Evolutionary conservation across 192 early-diverging fungal species (phyloP).

Genomic region (Backusella circina): DNA sequence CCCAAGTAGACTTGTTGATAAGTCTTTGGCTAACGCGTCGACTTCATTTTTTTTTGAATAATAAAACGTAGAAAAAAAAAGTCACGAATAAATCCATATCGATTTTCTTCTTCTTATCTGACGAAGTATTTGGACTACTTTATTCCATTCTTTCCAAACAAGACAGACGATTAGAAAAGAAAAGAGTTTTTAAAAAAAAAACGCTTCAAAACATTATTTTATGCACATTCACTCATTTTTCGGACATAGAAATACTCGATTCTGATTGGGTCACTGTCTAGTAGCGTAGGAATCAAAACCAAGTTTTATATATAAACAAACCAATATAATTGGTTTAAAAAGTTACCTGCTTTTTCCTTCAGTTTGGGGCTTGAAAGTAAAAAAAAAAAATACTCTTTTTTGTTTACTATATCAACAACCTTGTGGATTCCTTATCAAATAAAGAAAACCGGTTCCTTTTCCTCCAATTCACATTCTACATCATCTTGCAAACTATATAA

Average conservation of each 20-base stretch:
- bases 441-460: not conserved
- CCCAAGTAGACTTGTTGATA: conserved; percentile 46
- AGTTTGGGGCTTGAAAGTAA: too few relatives aligned
- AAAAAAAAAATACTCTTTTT: not conserved
- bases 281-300: too few relatives aligned
- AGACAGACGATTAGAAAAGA: not conserved
- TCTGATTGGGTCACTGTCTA: too few relatives aligned
- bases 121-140: not conserved
- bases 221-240: too few relatives aligned
- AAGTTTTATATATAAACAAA: too few relatives aligned
- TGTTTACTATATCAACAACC: not conserved
- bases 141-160: not conserved
- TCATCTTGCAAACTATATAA: not conserved
- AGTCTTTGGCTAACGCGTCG: conserved; percentile 53
- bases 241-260: too few relatives aligned
- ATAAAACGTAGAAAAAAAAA: too few relatives aligned
- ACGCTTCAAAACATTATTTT: too few relatives aligned
- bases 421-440: not conserved
- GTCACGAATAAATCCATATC: not conserved
- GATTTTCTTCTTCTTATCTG: not conserved
- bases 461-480: not conserved
- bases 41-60: conserved; percentile 62
- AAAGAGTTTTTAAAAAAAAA: not conserved
- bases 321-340: too few relatives aligned
- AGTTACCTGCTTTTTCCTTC: not conserved